Evolutionary conservation across 305 asterid species (phyloP), one percentile per base, ranked within the genome.

Genomic region (Fraxinus sp.): DNA sequence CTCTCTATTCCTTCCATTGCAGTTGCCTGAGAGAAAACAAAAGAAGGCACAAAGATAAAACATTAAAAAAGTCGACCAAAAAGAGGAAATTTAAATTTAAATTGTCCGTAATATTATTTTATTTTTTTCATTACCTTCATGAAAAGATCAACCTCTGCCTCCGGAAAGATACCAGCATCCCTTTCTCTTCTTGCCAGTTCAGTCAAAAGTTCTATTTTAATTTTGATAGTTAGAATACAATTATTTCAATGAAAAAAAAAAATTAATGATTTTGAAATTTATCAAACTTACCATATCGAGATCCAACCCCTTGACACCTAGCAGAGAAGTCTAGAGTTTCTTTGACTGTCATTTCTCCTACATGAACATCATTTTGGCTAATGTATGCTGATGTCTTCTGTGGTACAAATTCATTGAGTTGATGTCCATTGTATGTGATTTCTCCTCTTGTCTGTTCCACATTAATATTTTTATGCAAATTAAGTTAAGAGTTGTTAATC

Each of bases 291-390:
- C 99, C 99, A 5, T 91, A 95, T 80, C 97, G 89, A 0, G 97
- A 90, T 66, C 99, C 99, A 41, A 96, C 97, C 0, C 99, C 99
- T 76, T 88, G 99, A 70, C 98, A 96, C 72, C 98, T 89, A 5
- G 98, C 98, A 0, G 99, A 96, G 86, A 96, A 96, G 88, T 96
- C 98, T 0, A 96, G 86, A 1, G 98, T 92, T 90, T 96, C 99
- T 83, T 92, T 93, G 0, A 96, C 98, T 0, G 99, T 96, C 98
- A 96, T 94, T 86, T 94, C 98, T 78, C 94, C 98, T 0, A 92
- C 92, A 82, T 93, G 98, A 78, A 94, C 91, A 87, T 96, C 99
- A 78, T 93, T 94, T 87, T 96, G 99, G 83, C 99, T 94, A 37
- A 96, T 92, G 85, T 94, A 96, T 4, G 99, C 98, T 0, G 98